Evolutionary conservation across 2,329 filamentous ascomycete genomes (phyloP), one percentile per base, ranked within the genome.

Genomic region (Capronia americana): DNA sequence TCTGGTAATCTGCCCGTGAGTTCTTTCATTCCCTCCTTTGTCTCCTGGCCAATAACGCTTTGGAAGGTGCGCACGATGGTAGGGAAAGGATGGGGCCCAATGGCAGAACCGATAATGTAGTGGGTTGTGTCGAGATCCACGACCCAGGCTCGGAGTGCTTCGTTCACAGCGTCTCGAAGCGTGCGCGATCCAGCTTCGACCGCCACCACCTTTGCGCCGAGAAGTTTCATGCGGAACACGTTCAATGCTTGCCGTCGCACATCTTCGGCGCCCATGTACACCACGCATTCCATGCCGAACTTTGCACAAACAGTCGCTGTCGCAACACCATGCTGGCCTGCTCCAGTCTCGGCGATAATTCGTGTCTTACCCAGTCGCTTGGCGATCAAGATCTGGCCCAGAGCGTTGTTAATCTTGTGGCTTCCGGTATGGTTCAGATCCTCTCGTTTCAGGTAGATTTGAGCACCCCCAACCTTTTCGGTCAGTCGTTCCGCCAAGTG

Each of bases 391-490:
- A 97, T 88, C 79, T 99, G 95, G 1, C 95, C 95, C 8, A 99
- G 84, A 0, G 95, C 95, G 75, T 99, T 99, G 84, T 99, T 99
- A 84, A 99, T 98, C 86, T 99, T 99, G 85, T 99, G 95, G 69
- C 92, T 96, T 72, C 95, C 95, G 8, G 95, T 98, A 78, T 99
- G 95, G 81, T 98, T 98, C 64, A 98, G 84, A 77, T 99, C 95
- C 81, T 99, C 95, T 74, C 95, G 88, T 86, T 99, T 99, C 72
- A 99, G 82, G 90, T 94, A 99, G 82, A 99, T 96, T 76, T 93
- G 96, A 57, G 95, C 94, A 67, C 95, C 95, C 26, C 93, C 92
- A 56, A 92, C 93, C 74, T 94, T 83, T 76, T 96, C 90, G 0
- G 94, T 98, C 71, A 99, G 83, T 61, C 93, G 89, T 73, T 95